phyloP scores from a whole-genome alignment of 371 early-diverging fungal species.

The Funneliformis caledonium region DNA sequence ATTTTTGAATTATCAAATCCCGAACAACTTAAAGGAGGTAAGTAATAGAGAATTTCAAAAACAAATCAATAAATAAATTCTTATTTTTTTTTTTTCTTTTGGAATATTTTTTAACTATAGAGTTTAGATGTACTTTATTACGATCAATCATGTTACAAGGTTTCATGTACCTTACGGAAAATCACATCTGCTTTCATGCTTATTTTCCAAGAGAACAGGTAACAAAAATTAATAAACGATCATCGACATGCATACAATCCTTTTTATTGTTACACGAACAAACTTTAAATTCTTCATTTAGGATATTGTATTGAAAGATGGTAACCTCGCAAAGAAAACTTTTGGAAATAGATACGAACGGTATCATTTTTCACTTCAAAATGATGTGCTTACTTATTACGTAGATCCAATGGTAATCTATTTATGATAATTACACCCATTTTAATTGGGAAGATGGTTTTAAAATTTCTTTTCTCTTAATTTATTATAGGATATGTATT shows the following conservation, averaged over 20 bases:
- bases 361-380: slow-evolving; percentile 74
- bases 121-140: slow-evolving; percentile 76
- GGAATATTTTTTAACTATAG: slow-evolving; percentile 46
- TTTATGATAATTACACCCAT: background rate
- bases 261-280: background rate
- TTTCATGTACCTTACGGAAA: slow-evolving; percentile 69
- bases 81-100: background rate
- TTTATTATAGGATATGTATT: slow-evolving; percentile 62
- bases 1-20: slow-evolving; percentile 13
- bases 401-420: slow-evolving; percentile 58
- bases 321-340: slow-evolving; percentile 62
- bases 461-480: background rate
- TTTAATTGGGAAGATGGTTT: background rate
- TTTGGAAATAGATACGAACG: slow-evolving; percentile 65
- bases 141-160: slow-evolving; percentile 73
- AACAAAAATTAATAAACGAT: slow-evolving; percentile 22
- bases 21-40: background rate
- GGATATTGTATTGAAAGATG: slow-evolving; percentile 47
- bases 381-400: slow-evolving; percentile 67
- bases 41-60: background rate
- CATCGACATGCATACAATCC: background rate
- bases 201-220: slow-evolving; percentile 61
- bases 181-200: slow-evolving; percentile 76
- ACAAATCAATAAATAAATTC: background rate
- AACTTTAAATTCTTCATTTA: background rate